Percentiles rank a stretch among this genome's conserved stretches.
Conservation (phyloP, 169 alveolate species). For the Neospora caninum region DNA sequence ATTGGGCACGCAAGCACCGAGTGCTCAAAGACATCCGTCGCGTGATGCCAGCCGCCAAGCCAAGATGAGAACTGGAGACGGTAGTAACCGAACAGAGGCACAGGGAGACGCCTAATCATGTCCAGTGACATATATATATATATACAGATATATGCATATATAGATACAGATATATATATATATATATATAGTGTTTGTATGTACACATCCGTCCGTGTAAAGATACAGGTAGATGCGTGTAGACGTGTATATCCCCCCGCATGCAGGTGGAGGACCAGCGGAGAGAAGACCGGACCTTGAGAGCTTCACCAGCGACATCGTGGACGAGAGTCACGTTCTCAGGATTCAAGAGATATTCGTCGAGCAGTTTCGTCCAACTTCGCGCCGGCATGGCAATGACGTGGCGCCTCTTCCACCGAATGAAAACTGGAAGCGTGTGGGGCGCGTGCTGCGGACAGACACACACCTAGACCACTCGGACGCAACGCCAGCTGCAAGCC, state of each 20-base stretch:
- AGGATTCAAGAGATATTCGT: not conserved
- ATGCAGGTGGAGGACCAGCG: not conserved
- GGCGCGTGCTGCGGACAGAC: not conserved
- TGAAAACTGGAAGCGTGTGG: conserved; percentile 4
- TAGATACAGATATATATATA: not conserved
- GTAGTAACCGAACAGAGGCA: too few species aligned
- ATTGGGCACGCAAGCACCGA: too few species aligned
- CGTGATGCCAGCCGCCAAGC: too few species aligned
- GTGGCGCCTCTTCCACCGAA: conserved; percentile 35
- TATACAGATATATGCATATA: not conserved
- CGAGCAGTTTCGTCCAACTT: conserved; percentile 16
- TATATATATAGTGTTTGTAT: not conserved
- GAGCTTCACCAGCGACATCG: not conserved
- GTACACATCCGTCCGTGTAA: too few species aligned
- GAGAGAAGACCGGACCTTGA: conserved; percentile 9
- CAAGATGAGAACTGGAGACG: too few species aligned
- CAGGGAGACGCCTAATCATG: too few species aligned
- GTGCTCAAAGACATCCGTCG: too few species aligned
- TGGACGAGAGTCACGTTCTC: conserved; percentile 21
- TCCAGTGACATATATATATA: too few species aligned
- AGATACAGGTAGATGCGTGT: not conserved
- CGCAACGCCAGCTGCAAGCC: not conserved
- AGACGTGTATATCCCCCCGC: not conserved
- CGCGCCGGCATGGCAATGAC: not conserved
- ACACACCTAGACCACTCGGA: not conserved